Conservation (phyloP, 805 yeast genomes). For the Groenewaldozyma tartarivorans region DNA sequence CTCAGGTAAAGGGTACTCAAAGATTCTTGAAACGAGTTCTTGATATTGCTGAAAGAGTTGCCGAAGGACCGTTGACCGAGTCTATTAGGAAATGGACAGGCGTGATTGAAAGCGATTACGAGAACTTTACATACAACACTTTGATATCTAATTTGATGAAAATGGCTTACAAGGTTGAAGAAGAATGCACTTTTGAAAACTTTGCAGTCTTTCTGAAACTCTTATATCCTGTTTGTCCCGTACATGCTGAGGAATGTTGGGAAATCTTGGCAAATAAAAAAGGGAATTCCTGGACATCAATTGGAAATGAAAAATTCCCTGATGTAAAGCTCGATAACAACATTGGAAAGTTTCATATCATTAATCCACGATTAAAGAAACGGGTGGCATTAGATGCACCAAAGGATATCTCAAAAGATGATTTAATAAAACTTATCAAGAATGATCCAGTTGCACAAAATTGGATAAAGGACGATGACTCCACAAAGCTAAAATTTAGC, state of each 20-base stretch:
- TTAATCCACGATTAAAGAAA: constrained; percentile 14
- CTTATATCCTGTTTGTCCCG: constrained; percentile 76
- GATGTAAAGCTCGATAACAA: constrained; percentile 27
- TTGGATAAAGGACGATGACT: constrained; percentile 20
- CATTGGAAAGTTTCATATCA: not conserved
- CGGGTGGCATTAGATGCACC: constrained; percentile 8
- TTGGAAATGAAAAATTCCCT: constrained; percentile 65
- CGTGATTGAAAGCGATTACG: constrained; percentile 20
- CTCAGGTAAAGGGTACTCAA: constrained; percentile 75
- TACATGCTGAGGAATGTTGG: constrained; percentile 76
- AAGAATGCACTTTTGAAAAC: constrained; percentile 30
- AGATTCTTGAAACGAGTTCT: constrained; percentile 71
- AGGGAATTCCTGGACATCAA: constrained; percentile 34
- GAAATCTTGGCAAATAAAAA: constrained; percentile 33
- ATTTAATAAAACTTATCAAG: constrained; percentile 31
- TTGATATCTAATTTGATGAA: constrained; percentile 88
- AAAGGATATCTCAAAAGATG: constrained; percentile 15
- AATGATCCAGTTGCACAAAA: constrained; percentile 31
- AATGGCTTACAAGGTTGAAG: constrained; percentile 44
- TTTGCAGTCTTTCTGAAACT: constrained; percentile 44
- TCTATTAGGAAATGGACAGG: not conserved
- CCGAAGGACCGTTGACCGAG: not conserved
- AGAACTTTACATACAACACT: constrained; percentile 63
- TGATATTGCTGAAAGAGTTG: constrained; percentile 8
- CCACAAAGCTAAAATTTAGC: constrained; percentile 16